Conservation (phyloP, 306 rosid species). For the Sindora glabra region DNA sequence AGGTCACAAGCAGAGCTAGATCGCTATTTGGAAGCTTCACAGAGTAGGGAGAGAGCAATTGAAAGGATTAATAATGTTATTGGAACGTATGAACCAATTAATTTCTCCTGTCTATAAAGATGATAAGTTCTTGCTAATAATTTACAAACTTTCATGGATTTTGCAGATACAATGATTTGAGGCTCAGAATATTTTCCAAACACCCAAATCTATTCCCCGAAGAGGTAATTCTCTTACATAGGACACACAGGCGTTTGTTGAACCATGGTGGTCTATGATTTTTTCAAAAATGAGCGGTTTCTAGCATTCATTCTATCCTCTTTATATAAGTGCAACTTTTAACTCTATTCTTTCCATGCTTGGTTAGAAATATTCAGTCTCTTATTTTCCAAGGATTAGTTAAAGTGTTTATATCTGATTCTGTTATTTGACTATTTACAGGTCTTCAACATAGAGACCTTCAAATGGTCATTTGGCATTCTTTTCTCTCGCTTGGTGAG, state of each 20-base stretch:
- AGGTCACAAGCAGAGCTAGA: constrained; percentile 91
- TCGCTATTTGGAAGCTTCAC: constrained; percentile 93
- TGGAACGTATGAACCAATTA: constrained; percentile 70
- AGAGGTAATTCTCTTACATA: constrained; percentile 50
- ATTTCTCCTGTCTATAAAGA: constrained; percentile 10
- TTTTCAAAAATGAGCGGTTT: neutral
- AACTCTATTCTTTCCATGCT: too few relatives aligned
- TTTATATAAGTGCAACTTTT: too few relatives aligned
- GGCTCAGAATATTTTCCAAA: constrained; percentile 83
- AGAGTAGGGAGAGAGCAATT: constrained; percentile 79
- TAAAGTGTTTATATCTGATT: neutral
- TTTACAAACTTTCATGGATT: constrained; percentile 6
- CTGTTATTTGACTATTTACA: constrained; percentile 32
- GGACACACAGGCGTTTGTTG: neutral
- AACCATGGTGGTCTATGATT: neutral
- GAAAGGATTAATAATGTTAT: constrained; percentile 80
- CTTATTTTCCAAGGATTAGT: neutral
- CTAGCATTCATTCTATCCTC: neutral
- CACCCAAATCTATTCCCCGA: constrained; percentile 81
- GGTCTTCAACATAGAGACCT: constrained; percentile 85
- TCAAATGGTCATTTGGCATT: constrained; percentile 97
- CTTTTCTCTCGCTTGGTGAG: constrained; percentile 98
- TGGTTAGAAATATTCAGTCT: neutral
- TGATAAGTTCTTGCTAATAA: neutral
- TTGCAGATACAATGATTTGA: constrained; percentile 76